Percentiles rank a stretch among this genome's conserved stretches.
Evolutionary conservation across 2,329 filamentous ascomycete genomes (phyloP).

Genomic region (Ophiocordyceps unilateralis): DNA sequence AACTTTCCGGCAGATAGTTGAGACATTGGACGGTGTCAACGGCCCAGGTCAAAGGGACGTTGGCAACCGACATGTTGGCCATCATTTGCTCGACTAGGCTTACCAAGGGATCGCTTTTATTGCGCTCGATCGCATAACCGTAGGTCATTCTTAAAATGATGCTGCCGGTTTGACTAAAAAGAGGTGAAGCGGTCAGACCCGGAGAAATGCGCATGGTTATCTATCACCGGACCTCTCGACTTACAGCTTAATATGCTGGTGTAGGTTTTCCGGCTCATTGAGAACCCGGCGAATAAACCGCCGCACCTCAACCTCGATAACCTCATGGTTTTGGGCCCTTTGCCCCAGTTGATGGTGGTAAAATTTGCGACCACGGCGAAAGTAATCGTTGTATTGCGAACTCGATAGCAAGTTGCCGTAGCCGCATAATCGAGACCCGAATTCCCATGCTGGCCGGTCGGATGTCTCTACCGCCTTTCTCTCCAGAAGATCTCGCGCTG

Average conservation of each 20-base stretch:
- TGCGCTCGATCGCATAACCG: conserved; percentile 14
- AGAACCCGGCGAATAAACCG: background rate
- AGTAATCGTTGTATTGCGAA: background rate
- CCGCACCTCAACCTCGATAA: background rate
- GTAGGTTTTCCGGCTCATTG: background rate
- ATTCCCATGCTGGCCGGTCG: background rate
- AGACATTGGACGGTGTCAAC: conserved; percentile 9
- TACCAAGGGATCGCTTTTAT: conserved; percentile 13
- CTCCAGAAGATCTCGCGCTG: background rate
- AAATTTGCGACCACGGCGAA: background rate
- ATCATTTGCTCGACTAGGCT: conserved; percentile 12
- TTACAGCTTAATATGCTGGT: background rate
- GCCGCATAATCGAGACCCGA: background rate
- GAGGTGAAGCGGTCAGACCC: background rate
- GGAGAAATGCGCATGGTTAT: no score
- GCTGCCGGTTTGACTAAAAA: background rate
- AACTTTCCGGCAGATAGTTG: background rate
- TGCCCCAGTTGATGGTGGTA: background rate
- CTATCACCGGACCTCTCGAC: no score
- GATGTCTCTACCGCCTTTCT: background rate
- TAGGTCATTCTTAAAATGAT: conserved; percentile 6
- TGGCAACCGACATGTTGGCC: conserved; percentile 10
- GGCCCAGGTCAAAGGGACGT: conserved; percentile 13
- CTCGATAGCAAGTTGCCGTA: background rate
- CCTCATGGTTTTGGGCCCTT: background rate